Evolutionary conservation across 2,329 filamentous ascomycete genomes (phyloP).

Genomic region (Phialophora expanda): DNA sequence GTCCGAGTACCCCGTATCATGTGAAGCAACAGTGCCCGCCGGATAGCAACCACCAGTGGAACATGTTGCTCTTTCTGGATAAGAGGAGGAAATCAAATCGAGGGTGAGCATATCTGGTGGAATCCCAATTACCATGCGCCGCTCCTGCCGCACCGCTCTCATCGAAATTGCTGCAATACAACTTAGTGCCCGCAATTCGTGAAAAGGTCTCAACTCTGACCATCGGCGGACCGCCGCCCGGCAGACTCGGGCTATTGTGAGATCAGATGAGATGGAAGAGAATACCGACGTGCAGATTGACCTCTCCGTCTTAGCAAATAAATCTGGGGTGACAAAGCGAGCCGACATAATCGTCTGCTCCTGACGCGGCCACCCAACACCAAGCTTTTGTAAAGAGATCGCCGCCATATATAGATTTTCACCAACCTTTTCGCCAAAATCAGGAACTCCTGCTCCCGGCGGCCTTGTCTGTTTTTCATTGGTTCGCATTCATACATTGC

Average conservation of each 20-base stretch:
- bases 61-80: background rate
- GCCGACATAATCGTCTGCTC: background rate
- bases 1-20: background rate
- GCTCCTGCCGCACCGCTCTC: background rate
- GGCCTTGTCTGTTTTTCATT: slow-evolving; percentile 4
- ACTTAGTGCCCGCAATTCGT: background rate
- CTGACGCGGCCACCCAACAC: background rate
- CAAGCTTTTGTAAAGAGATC: background rate
- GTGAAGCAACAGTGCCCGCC: background rate
- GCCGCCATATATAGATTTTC: slow-evolving; percentile 5
- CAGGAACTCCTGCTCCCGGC: background rate
- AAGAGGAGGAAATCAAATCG: background rate
- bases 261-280: slow-evolving; percentile 5
- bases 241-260: background rate
- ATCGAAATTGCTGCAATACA: background rate
- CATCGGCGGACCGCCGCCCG: background rate
- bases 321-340: background rate
- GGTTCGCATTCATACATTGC: slow-evolving; percentile 1
- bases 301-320: background rate
- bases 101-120: background rate
- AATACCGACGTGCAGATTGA: background rate
- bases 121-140: background rate
- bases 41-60: background rate
- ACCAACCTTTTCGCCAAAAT: slow-evolving; percentile 8
- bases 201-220: background rate